These are phyloP conservation scores for Penicillium atrosanguineum DNA, from an alignment of 495 filamentous ascomycete genomes.

Conservation along the genomic window DNA sequence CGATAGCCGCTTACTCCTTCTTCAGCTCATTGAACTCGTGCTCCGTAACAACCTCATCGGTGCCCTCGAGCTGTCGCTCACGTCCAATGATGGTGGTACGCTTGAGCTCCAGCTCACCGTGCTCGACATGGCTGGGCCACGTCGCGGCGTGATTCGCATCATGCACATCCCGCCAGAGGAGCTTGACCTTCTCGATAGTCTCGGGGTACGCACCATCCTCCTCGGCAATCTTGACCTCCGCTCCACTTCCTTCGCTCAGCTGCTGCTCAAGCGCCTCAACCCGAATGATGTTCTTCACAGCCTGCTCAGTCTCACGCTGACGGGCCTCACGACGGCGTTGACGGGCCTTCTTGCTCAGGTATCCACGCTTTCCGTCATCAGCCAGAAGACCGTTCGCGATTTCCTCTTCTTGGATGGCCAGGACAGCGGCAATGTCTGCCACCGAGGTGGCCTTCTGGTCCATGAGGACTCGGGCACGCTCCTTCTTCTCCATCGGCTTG, in stretches of 20 bases:
- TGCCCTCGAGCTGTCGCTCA: conserved; percentile 22
- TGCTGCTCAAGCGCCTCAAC: conserved; percentile 30
- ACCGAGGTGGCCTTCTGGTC: conserved; percentile 86
- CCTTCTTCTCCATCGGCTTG: conserved; percentile 47
- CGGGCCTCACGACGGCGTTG: conserved; percentile 32
- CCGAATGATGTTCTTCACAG: conserved; percentile 30
- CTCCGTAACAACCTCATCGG: conserved; percentile 45
- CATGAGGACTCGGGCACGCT: conserved; percentile 66
- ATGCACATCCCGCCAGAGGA: conserved; percentile 68
- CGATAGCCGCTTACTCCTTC: not conserved
- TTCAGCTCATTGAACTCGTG: conserved; percentile 26
- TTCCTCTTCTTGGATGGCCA: conserved; percentile 54
- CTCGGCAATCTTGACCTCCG: conserved; percentile 31
- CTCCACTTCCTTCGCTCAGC: conserved; percentile 23
- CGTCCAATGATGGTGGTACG: conserved; percentile 37
- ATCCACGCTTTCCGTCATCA: conserved; percentile 24
- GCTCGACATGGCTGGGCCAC: conserved; percentile 70
- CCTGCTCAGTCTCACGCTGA: conserved; percentile 37
- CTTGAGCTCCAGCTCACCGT: conserved; percentile 47
- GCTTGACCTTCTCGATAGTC: conserved; percentile 39
- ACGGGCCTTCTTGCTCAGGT: conserved; percentile 31
- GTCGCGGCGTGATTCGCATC: conserved; percentile 62
- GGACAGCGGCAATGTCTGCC: conserved; percentile 80
- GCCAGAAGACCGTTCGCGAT: conserved; percentile 30
- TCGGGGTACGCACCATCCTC: conserved; percentile 29